These are phyloP conservation scores for Oryza nivara DNA, from an alignment of 176 grass and related monocot genomes.

Conservation along the genomic window DNA sequence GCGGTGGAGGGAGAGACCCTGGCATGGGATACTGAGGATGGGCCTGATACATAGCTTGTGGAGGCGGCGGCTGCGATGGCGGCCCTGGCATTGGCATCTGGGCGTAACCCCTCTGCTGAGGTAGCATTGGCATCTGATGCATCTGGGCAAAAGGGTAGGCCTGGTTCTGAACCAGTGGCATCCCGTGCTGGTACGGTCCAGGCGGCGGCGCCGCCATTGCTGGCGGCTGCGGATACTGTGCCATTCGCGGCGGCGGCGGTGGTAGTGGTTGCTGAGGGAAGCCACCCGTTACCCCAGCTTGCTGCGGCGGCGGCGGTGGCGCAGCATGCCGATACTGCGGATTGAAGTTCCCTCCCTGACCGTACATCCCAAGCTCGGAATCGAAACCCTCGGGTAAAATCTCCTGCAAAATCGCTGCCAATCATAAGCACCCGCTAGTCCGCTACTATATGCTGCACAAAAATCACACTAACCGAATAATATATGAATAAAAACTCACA, in stretches of 20 bases:
- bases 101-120: slow-evolving; percentile 44
- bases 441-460: neutral
- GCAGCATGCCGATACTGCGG: slow-evolving; percentile 39
- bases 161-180: slow-evolving; percentile 40
- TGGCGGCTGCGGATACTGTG: slow-evolving; percentile 22
- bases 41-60: slow-evolving; percentile 45
- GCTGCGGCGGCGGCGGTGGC: slow-evolving; percentile 42
- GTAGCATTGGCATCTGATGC: slow-evolving; percentile 46
- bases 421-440: neutral
- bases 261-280: slow-evolving; percentile 35
- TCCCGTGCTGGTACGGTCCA: slow-evolving; percentile 38
- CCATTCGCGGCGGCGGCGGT: neutral
- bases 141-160: slow-evolving; percentile 42
- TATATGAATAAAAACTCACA: neutral
- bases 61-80: neutral
- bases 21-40: slow-evolving; percentile 47
- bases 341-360: slow-evolving; percentile 54
- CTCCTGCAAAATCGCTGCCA: slow-evolving; percentile 43
- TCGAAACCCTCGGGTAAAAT: slow-evolving; percentile 12
- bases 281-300: slow-evolving; percentile 25
- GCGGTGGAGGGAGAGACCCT: slow-evolving; percentile 44
- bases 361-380: slow-evolving; percentile 59
- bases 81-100: slow-evolving; percentile 45
- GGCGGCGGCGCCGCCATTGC: slow-evolving; percentile 41
- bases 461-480: slow-evolving; percentile 12